phyloP scores from a whole-genome alignment of 192 early-diverging fungal species.

The Spizellomyces sp. region DNA sequence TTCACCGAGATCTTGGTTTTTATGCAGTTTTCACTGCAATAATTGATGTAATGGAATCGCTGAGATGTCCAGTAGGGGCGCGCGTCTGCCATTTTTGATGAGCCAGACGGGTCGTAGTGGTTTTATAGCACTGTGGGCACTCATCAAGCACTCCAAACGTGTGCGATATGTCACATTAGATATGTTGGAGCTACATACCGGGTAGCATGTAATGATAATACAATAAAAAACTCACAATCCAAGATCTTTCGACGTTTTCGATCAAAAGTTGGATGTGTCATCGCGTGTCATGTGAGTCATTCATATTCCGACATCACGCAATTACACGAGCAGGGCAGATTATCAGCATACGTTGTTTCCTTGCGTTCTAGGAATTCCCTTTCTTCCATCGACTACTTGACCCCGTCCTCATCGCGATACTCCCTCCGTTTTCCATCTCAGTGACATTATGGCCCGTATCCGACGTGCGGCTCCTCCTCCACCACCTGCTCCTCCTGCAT shows the following conservation, averaged over 20 bases:
- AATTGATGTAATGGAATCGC: too few relatives aligned
- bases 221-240: background rate
- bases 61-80: too few relatives aligned
- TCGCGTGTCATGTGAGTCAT: background rate
- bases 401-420: too few relatives aligned
- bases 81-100: background rate
- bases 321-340: background rate
- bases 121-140: background rate
- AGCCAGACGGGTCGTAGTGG: background rate
- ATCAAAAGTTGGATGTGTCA: background rate
- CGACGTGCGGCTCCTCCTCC: background rate
- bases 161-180: background rate
- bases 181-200: background rate
- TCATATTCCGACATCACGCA: background rate
- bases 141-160: slow-evolving; percentile 1
- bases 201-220: background rate
- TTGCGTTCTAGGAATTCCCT: too few relatives aligned
- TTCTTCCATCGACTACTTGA: too few relatives aligned
- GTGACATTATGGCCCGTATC: too few relatives aligned
- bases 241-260: background rate
- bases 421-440: too few relatives aligned
- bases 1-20: too few relatives aligned
- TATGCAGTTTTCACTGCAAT: too few relatives aligned
- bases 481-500: background rate
- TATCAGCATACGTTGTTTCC: background rate